A percentile compares a stretch with the other conserved stretches of the same genome.
Conservation (phyloP, 2,329 filamentous ascomycete genomes). For the Proliferodiscus dingleyae region DNA sequence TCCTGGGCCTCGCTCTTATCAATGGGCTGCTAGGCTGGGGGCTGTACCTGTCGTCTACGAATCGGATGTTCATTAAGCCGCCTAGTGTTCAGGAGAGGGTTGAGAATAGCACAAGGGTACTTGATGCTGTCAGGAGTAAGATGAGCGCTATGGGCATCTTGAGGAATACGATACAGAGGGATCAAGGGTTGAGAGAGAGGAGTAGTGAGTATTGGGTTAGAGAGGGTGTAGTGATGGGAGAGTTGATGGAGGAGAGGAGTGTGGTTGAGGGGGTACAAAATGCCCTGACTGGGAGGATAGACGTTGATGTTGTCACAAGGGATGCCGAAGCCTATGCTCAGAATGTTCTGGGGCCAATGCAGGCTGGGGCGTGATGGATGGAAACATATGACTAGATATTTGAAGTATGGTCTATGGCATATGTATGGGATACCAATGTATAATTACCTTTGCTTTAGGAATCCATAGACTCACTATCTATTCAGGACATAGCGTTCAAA, state of each 20-base stretch:
- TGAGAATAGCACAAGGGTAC: conserved; percentile 49
- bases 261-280: conserved; percentile 67
- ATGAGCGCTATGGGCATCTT: conserved; percentile 70
- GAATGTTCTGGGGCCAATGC: conserved; percentile 30
- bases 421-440: neutral
- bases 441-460: neutral
- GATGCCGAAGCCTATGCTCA: conserved; percentile 61
- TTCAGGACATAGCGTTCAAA: no score
- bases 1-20: conserved; percentile 57
- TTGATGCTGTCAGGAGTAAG: conserved; percentile 60
- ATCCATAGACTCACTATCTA: no score
- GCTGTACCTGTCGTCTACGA: conserved; percentile 74
- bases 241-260: conserved; percentile 74
- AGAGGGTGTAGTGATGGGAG: conserved; percentile 66
- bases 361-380: neutral
- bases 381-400: neutral
- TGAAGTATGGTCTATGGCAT: neutral
- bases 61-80: conserved; percentile 66
- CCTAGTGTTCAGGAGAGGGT: conserved; percentile 61
- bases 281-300: conserved; percentile 58
- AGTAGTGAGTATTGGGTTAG: conserved; percentile 74
- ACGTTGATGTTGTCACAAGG: conserved; percentile 54
- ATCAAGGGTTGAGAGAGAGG: conserved; percentile 62
- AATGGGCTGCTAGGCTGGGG: conserved; percentile 60
- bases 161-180: conserved; percentile 72